Evolutionary conservation across 1,284 basidiomycete genomes (phyloP).

Genomic region (Hemileccinum hortonii): DNA sequence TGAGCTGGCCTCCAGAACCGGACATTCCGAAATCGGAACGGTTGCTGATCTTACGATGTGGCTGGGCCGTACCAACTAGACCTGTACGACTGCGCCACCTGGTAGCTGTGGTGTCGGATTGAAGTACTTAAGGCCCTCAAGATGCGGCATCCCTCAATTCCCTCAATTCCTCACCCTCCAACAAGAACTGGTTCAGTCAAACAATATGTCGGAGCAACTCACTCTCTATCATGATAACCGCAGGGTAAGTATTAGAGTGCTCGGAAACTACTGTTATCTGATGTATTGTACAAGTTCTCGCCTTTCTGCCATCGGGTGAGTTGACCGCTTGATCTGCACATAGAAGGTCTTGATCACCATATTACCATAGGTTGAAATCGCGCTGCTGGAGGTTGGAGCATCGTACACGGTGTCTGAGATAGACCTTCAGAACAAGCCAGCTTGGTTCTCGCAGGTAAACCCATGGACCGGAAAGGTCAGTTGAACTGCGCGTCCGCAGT

Average conservation of each 20-base stretch:
- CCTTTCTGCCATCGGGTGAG: not conserved
- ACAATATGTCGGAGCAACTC: slow-evolving; percentile 5
- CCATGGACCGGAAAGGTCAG: slow-evolving; percentile 15
- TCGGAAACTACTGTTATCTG: not conserved
- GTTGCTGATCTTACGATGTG: too few species aligned
- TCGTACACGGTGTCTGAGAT: slow-evolving; percentile 4
- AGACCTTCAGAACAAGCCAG: slow-evolving; percentile 14
- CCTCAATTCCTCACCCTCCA: not conserved
- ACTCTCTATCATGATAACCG: not conserved
- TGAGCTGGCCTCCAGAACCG: too few species aligned
- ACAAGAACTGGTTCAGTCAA: too few species aligned
- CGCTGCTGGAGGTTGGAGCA: slow-evolving; percentile 15
- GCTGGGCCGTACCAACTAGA: too few species aligned
- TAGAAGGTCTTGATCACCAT: too few species aligned
- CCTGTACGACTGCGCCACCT: too few species aligned
- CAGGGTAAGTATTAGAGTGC: not conserved
- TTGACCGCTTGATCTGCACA: not conserved
- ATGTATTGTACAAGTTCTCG: not conserved
- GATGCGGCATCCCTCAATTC: too few species aligned
- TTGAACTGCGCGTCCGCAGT: too few species aligned
- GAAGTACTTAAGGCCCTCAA: too few species aligned
- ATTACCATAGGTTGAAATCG: slow-evolving; percentile 16
- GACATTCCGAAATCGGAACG: too few species aligned
- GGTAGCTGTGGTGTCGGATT: too few species aligned
- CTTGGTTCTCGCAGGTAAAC: slow-evolving; percentile 17